A percentile compares a stretch with the other conserved stretches of the same genome.
phyloP scores from a whole-genome alignment of 768 basidiomycete species.

The Podaxis carcinomalis region DNA sequence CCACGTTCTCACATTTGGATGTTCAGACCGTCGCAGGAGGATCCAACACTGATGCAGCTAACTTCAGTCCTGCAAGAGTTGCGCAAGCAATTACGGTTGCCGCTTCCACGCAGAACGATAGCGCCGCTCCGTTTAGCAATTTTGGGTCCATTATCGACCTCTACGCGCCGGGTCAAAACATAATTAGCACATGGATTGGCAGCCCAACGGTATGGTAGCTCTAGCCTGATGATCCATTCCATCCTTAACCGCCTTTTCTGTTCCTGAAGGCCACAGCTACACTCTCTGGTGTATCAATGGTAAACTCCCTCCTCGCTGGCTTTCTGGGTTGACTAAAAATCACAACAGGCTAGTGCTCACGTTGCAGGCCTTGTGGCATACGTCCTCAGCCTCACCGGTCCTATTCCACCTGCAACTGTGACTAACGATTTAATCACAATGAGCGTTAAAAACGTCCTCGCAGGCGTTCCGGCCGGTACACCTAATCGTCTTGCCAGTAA shows the following conservation, averaged over 20 bases:
- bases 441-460: conserved; percentile 10
- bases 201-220: conserved; percentile 7
- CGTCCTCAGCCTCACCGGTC: conserved; percentile 10
- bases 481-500: conserved; percentile 10
- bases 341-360: conserved; percentile 13
- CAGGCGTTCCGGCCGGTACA: conserved; percentile 12
- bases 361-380: conserved; percentile 16
- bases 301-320: neutral
- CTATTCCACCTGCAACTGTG: conserved; percentile 1
- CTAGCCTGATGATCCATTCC: neutral
- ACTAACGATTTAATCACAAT: conserved; percentile 1
- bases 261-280: conserved; percentile 3
- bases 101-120: conserved; percentile 11
- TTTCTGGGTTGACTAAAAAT: neutral
- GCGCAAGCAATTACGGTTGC: conserved; percentile 13
- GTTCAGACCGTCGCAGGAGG: conserved; percentile 6
- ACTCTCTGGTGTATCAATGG: conserved; percentile 10
- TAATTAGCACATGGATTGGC: conserved; percentile 15
- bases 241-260: neutral
- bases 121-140: conserved; percentile 12
- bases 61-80: conserved; percentile 13
- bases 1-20: neutral
- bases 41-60: conserved; percentile 9
- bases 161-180: conserved; percentile 15
- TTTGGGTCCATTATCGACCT: conserved; percentile 12